Evolutionary conservation across 352 stramenopile species (phyloP), one percentile per base, ranked within the genome.

Genomic region (Pythium sp.): DNA sequence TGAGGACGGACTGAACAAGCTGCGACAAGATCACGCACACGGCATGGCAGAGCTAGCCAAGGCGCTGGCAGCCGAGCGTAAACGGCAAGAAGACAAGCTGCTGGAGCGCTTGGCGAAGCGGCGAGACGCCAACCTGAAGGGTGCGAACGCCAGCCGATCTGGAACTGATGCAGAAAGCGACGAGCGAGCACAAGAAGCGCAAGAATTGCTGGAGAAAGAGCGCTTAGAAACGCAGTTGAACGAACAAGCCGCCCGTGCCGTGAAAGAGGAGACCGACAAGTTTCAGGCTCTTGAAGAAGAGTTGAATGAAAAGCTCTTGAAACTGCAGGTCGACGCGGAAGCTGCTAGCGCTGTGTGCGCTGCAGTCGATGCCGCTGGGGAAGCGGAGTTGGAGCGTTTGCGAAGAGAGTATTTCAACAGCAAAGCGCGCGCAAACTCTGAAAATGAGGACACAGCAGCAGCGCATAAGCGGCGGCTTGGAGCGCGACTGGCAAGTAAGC

Each of bases 81-180:
- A 63, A 26, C 69, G 74, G 12, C 77, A 81, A n/a, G 69, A 74
- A 64, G 71, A 78, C 43, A 84, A 81, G 58, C 46, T 84, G 18
- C 30, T 72, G 15, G 77, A 80, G 28, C 62, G 72, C 2, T 67
- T 72, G 28, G 70, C 64, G 6, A 76, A 64, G 36, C 60, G 69
- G 18, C 64, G 73, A 32, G 58, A 55, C 0, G 69, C 11, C 15
- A 30, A 9, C 15, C 1, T 53, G 22, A 64, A 64, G 32, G 24
- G 6, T 5, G 24, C n/a, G 71, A 34, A 46, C 59, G 32, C 56
- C 72, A 43, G 55, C 41, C 0, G 68, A 74, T 9, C 20, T 75
- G 28, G 26, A 47, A 47, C 3, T 32, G 30, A 47, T 47, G 14
- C 38, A 14, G 14, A 47, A n/a, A 47, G 22, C 22, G 30, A 66